These are phyloP conservation scores for Monosporascus sp. DNA, from an alignment of 2,329 filamentous ascomycete species.

Conservation along the genomic window DNA sequence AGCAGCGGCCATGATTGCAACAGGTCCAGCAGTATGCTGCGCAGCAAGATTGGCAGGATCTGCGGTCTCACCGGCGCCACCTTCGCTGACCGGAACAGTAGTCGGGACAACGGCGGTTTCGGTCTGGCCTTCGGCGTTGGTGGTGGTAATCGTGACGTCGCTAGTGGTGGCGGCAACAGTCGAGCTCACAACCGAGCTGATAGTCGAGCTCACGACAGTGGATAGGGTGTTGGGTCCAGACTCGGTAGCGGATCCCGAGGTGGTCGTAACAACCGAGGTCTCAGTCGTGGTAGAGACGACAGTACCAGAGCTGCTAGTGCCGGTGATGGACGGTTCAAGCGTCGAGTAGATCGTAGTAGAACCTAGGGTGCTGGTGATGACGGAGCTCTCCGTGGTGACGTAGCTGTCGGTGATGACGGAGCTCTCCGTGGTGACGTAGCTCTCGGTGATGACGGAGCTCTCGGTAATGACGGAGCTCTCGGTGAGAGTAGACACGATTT, in stretches of 20 bases:
- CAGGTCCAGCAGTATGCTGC: constrained; percentile 22
- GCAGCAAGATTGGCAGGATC: constrained; percentile 4
- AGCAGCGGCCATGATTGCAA: constrained; percentile 22
- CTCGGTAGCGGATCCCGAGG: constrained; percentile 11
- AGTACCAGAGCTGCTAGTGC: neutral
- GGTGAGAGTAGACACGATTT: constrained; percentile 10
- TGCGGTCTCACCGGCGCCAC: neutral
- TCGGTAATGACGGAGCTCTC: constrained; percentile 10
- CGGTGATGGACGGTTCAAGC: neutral
- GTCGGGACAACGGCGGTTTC: constrained; percentile 1
- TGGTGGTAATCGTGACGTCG: constrained; percentile 14
- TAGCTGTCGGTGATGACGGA: too few relatives aligned
- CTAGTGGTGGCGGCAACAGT: constrained; percentile 15
- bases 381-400: too few relatives aligned
- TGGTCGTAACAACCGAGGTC: constrained; percentile 7
- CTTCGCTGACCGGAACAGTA: constrained; percentile 2
- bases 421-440: too few relatives aligned
- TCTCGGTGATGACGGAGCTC: too few relatives aligned
- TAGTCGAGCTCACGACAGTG: constrained; percentile 14
- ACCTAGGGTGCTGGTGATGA: constrained; percentile 9
- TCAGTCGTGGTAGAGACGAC: constrained; percentile 6
- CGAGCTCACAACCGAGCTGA: constrained; percentile 9
- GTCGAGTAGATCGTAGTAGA: neutral
- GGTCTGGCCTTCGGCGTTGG: constrained; percentile 6
- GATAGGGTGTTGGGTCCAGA: constrained; percentile 14